A percentile compares a stretch with the other conserved stretches of the same genome.
These are phyloP conservation scores for Dothistroma septosporum DNA, from an alignment of 2,329 filamentous ascomycete genomes.

Conservation along the genomic window DNA sequence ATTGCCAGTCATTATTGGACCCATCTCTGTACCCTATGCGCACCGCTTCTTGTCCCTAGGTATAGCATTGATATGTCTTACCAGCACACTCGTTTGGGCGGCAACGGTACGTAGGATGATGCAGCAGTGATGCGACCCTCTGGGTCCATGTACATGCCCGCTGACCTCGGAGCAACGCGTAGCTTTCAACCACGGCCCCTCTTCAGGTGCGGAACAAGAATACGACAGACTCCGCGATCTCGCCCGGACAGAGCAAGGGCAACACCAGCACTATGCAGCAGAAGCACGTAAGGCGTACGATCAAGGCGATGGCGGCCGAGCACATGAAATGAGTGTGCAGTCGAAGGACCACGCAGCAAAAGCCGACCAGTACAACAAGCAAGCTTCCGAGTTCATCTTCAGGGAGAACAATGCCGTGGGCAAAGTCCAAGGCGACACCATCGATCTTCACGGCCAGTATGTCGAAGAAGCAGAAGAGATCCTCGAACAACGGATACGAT, in stretches of 20 bases:
- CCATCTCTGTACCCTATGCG: neutral
- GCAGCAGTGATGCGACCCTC: neutral
- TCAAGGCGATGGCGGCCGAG: constrained; percentile 74
- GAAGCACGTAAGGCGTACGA: constrained; percentile 77
- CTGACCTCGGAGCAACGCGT: constrained; percentile 11
- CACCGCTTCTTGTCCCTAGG: neutral
- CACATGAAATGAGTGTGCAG: constrained; percentile 78
- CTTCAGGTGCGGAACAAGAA: constrained; percentile 69
- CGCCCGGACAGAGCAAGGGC: constrained; percentile 73
- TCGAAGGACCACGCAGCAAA: constrained; percentile 77
- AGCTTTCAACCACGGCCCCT: constrained; percentile 74
- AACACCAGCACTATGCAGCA: constrained; percentile 63
- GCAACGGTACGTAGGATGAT: constrained; percentile 13
- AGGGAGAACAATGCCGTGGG: constrained; percentile 83
- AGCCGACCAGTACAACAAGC: constrained; percentile 85
- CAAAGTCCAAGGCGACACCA: constrained; percentile 72
- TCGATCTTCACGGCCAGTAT: constrained; percentile 91
- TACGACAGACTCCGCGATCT: constrained; percentile 86
- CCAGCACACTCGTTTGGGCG: constrained; percentile 19
- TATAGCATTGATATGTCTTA: constrained; percentile 16
- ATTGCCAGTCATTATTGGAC: neutral
- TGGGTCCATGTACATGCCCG: constrained; percentile 7
- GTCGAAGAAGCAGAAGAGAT: constrained; percentile 94
- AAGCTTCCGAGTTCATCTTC: constrained; percentile 92
- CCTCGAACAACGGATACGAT: constrained; percentile 76